Evolutionary conservation across 2,329 filamentous ascomycete genomes (phyloP), one percentile per base, ranked within the genome.

Genomic region (Fusarium tanahbumbuense): DNA sequence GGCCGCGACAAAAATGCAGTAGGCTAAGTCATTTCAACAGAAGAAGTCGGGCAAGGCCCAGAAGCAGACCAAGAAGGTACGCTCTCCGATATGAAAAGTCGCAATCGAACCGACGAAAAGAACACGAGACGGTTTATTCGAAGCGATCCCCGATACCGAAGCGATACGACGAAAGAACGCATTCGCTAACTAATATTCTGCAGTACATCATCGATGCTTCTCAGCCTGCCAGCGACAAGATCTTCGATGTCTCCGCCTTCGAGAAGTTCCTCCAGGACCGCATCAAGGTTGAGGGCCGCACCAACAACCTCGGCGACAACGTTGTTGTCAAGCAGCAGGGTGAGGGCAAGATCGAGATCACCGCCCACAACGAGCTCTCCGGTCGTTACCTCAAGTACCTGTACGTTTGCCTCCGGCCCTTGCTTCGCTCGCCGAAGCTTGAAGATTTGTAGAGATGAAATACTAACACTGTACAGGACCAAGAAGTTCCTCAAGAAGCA

Each of bases 401-500:
- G 93, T 97, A 88, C 76, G 93, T 88, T 62, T 30, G 2, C 10
- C 22, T 13, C 10, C 13, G 15, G 13, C 41, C 27, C 30, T n/a
- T 16, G 46, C 40, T 41, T 37, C 32, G 27, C 44, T 8, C 32
- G 28, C 58, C 13, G 16, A 45, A 47, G 25, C 13, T 25, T 13
- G 23, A 3, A 9, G 18, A n/a, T 22, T 15, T 7, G 10, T 18
- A 34, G n/a, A 16, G 13, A 25, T 20, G 10, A 53, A 23, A 34
- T 30, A 27, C 68, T 71, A 41, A 71, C 57, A 23, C 2, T 42
- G 4, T 3, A 20, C 68, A 97, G 93, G 83, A 99, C 96, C 84
- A 99, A 99, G 93, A 99, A 99, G 91, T 99, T 97, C 92, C 92
- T 99, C 86, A 99, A 99, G 94, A 99, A 99, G 93, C 93, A 98